These are phyloP conservation scores for Neocucurbitaria cava DNA, from an alignment of 2,329 filamentous ascomycete species.

Conservation along the genomic window DNA sequence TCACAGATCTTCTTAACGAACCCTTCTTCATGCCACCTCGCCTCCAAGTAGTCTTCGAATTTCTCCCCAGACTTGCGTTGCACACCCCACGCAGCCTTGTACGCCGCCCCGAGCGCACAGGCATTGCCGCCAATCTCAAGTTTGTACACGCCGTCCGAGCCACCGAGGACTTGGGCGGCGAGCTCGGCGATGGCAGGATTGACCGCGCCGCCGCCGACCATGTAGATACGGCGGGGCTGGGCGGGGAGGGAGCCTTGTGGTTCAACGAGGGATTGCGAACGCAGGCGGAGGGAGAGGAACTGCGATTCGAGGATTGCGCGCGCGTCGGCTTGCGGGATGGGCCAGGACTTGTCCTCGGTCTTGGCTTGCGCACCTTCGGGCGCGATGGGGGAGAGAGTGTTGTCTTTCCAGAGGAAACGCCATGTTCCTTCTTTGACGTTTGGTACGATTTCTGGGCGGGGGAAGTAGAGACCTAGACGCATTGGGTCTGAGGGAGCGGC, in stretches of 20 bases:
- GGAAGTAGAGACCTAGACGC: slow-evolving; percentile 93
- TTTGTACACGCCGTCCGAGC: slow-evolving; percentile 87
- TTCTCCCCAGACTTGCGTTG: slow-evolving; percentile 71
- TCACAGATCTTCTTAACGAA: slow-evolving; percentile 83
- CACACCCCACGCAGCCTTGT: slow-evolving; percentile 94
- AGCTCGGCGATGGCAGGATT: slow-evolving; percentile 89
- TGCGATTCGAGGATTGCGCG: slow-evolving; percentile 94
- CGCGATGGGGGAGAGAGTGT: slow-evolving; percentile 52
- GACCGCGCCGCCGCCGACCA: slow-evolving; percentile 89
- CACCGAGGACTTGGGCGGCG: slow-evolving; percentile 86
- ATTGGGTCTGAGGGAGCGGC: slow-evolving; percentile 61
- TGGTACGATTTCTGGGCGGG: slow-evolving; percentile 92
- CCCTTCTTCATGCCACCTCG: slow-evolving; percentile 83
- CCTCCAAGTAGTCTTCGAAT: slow-evolving; percentile 87
- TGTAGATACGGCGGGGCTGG: slow-evolving; percentile 88
- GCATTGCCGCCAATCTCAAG: slow-evolving; percentile 95
- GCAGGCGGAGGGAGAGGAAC: slow-evolving; percentile 86
- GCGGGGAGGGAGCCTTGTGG: slow-evolving; percentile 69
- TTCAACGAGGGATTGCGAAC: slow-evolving; percentile 76
- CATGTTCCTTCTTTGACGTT: slow-evolving; percentile 87
- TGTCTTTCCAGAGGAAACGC: slow-evolving; percentile 71
- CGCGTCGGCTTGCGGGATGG: slow-evolving; percentile 71
- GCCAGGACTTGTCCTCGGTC: slow-evolving; percentile 51
- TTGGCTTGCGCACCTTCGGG: slow-evolving; percentile 57
- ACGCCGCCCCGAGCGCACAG: slow-evolving; percentile 90